Conservation (phyloP, 176 grass and related monocot species). For the Lolium perenne region DNA sequence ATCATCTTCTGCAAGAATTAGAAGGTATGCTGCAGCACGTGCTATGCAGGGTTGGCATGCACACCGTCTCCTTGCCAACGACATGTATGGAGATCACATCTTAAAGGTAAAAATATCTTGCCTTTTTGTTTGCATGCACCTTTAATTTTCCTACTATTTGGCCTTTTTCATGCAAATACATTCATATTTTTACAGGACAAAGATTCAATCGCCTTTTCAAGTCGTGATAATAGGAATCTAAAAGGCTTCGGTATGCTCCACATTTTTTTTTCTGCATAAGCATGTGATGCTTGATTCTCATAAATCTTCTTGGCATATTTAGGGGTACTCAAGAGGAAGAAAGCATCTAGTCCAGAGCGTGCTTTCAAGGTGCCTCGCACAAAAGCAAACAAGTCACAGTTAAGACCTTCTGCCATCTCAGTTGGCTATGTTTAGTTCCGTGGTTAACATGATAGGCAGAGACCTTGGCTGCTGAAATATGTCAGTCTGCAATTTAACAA, state of each 20-base stretch:
- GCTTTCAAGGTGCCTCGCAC: conserved; percentile 58
- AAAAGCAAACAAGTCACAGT: conserved; percentile 82
- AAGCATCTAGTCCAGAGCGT: conserved; percentile 64
- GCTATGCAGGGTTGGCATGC: conserved; percentile 98
- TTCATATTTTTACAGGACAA: conserved; percentile 66
- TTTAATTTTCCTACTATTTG: conserved; percentile 30
- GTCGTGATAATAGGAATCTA: conserved; percentile 75
- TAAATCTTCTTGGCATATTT: conserved; percentile 45
- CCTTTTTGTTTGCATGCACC: conserved; percentile 16
- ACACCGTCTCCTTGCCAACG: conserved; percentile 74
- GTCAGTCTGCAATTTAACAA: conserved; percentile 33
- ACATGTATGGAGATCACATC: conserved; percentile 68
- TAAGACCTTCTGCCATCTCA: conserved; percentile 44
- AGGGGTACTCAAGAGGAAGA: conserved; percentile 87
- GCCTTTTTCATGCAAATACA: conserved; percentile 39
- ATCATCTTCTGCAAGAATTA: conserved; percentile 80
- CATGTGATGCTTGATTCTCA: conserved; percentile 24
- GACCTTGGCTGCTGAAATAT: background rate
- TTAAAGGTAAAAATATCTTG: conserved; percentile 56
- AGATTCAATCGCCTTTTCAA: conserved; percentile 57
- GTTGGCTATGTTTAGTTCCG: conserved; percentile 38
- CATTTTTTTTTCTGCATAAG: conserved; percentile 28
- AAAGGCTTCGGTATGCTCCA: conserved; percentile 69
- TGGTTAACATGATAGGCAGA: conserved; percentile 13
- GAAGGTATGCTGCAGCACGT: conserved; percentile 84